phyloP scores from a whole-genome alignment of 2,329 filamentous ascomycete genomes.

The Stemphylium beticola region DNA sequence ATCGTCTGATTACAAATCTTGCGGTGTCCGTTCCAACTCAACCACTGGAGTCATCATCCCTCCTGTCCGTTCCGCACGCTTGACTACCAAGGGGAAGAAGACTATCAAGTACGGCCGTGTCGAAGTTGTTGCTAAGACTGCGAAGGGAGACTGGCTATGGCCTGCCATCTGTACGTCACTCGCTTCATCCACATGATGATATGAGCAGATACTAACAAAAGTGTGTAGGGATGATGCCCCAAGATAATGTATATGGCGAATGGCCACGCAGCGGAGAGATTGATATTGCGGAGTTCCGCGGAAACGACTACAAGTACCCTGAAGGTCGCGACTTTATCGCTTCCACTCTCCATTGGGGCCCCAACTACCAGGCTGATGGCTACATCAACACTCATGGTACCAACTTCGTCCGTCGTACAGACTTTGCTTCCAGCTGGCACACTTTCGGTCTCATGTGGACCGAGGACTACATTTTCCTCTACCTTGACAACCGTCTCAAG shows the following conservation, averaged over 20 bases:
- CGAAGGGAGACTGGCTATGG: slow-evolving; percentile 83
- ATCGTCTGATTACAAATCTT: slow-evolving; percentile 62
- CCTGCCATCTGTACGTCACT: slow-evolving; percentile 71
- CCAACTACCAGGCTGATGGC: slow-evolving; percentile 27
- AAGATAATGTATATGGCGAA: slow-evolving; percentile 70
- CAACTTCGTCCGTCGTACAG: slow-evolving; percentile 65
- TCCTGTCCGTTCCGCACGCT: slow-evolving; percentile 75
- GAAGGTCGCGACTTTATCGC: slow-evolving; percentile 77
- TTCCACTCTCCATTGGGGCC: slow-evolving; percentile 80
- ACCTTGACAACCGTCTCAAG: slow-evolving; percentile 76
- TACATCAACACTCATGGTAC: slow-evolving; percentile 31
- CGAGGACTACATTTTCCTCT: slow-evolving; percentile 84
- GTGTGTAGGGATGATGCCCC: slow-evolving; percentile 59
- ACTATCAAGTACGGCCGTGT: slow-evolving; percentile 81
- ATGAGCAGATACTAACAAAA: slow-evolving; percentile 35
- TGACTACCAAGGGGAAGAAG: slow-evolving; percentile 73
- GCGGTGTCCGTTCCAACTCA: slow-evolving; percentile 74
- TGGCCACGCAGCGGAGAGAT: slow-evolving; percentile 85
- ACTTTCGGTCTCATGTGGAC: slow-evolving; percentile 75
- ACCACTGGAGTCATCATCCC: slow-evolving; percentile 77
- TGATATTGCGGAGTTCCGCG: slow-evolving; percentile 78
- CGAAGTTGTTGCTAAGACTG: slow-evolving; percentile 77
- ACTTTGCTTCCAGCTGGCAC: slow-evolving; percentile 72
- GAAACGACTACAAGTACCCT: slow-evolving; percentile 76
- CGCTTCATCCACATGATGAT: too few relatives aligned